Base-by-base conservation (phyloP, 257 asterid genomes). In the Lantana camara region DNA sequence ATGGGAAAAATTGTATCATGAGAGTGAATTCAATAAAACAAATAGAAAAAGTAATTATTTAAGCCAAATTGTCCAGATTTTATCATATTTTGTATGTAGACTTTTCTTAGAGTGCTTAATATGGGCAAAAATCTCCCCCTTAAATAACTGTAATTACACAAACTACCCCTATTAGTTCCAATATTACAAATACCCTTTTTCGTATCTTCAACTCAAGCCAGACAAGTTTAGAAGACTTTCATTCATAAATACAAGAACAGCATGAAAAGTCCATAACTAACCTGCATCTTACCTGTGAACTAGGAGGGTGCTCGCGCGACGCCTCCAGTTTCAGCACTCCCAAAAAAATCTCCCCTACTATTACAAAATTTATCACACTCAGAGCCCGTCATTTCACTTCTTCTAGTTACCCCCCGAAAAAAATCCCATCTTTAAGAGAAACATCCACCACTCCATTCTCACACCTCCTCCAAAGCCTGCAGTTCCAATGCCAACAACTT, bases 371-470 rank as follows among this genome's bases (percentile, higher is more conserved):
- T 84, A 62, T 75, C 83, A 56, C 67, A 59, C 63, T 83, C 86
- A 13, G 78, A 75, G 68, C 80, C 72, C 68, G 40, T 60, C 15
- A 6, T n/a, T 47, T 46, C 83, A 62, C 74, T 64, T 74, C 79
- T 84, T 30, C 16, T 71, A 47, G 70, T 66, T 14, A 66, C 61
- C 64, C 81, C 82, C 12, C n/a, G n/a, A 95, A 84, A 48, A 85
- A 84, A 22, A 93, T 77, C 55, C 97, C 98, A 75, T 93, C 98
- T 75, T 83, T 85, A 48, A 93, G 95, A 68, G 96, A 89, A 17
- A 87, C 86, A 67, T 93, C 91, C 44, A 84, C 19, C 27, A 72
- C 75, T 14, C 86, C 83, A 68, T 76, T 76, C 50, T 78, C 87
- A 66, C 66, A 72, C 78, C 78, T 88, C 35, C 60, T 72, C 96